Base-by-base conservation (phyloP, 768 basidiomycete genomes). In the Panaeolus cyanescens region DNA sequence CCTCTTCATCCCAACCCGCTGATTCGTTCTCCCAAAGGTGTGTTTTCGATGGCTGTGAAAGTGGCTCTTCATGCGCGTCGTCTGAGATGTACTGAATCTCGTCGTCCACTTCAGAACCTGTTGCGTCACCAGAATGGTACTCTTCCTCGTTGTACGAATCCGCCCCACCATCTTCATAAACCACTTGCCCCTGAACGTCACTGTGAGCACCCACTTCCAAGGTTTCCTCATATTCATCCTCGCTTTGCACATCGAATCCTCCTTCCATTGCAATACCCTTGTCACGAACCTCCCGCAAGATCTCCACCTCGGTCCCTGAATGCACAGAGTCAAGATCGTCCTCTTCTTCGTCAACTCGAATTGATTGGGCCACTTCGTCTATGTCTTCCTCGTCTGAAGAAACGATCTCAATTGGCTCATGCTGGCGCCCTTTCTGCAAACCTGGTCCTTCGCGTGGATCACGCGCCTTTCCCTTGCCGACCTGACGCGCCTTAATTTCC, bases 381-480 rank as follows among this genome's bases (percentile, higher is more conserved):
- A 64, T 68, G 28, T 73, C 75, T 54, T 74, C 72, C 37, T 72
- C 74, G n/a, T 71, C 72, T 9, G 71, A 73, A 3, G 72, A 75
- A 13, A 69, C 50, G 30, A 83, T 77, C 62, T 83, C 80, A 56
- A 86, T 85, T 13, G 84, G 84, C 55, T 81, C 74, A 39, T 74
- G 63, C 40, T 73, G 72, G 55, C 62, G 67, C 17, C 72, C 77
- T 39, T 68, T 71, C 22, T 77, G 74, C 32, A 85, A 74, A 4
- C 85, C 85, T 40, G 85, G 82, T 5, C 85, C 87, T 65, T 88
- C 85, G 53, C 84, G 75, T 8, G 84, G 83, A 67, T 87, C 87
- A 55, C 87, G 80, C 55, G 79, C 83, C 68, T 89, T 89, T 31
- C 87, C 88, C 68, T 84, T 85, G 20, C 71, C 73, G 32, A 69